Percentiles rank a stretch among this genome's conserved stretches.
These are phyloP conservation scores for Ogataea wickerhamii DNA, from an alignment of 805 yeast genomes.

Conservation along the genomic window DNA sequence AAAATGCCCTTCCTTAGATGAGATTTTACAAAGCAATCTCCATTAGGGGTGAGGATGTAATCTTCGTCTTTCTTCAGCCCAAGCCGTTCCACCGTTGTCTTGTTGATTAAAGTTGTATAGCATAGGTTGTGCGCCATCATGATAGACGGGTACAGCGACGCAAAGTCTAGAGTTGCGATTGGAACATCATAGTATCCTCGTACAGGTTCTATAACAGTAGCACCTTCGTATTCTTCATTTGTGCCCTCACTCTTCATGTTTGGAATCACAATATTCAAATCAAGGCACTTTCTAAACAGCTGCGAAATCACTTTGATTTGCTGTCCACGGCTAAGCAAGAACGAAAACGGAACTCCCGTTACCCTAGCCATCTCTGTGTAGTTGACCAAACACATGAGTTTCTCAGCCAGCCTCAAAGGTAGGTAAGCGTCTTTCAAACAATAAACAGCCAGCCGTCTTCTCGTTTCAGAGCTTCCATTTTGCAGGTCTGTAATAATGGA, in stretches of 20 bases:
- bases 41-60: slow-evolving; percentile 85
- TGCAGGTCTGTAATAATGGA: slow-evolving; percentile 93
- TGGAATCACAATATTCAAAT: slow-evolving; percentile 85
- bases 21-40: slow-evolving; percentile 81
- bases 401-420: slow-evolving; percentile 83
- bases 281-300: slow-evolving; percentile 85
- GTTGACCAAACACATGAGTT: slow-evolving; percentile 92
- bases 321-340: slow-evolving; percentile 86
- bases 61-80: slow-evolving; percentile 67
- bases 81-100: slow-evolving; percentile 62
- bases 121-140: slow-evolving; percentile 99
- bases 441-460: slow-evolving; percentile 93
- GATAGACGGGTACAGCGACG: slow-evolving; percentile 94
- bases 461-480: slow-evolving; percentile 86
- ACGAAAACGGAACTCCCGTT: slow-evolving; percentile 96
- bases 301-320: slow-evolving; percentile 97
- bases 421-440: slow-evolving; percentile 95
- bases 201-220: slow-evolving; percentile 95
- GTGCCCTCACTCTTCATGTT: slow-evolving; percentile 79
- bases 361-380: slow-evolving; percentile 99
- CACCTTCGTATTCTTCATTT: slow-evolving; percentile 96
- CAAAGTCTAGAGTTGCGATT: slow-evolving; percentile 96
- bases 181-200: slow-evolving; percentile 97
- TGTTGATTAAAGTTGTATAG: slow-evolving; percentile 81
- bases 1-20: slow-evolving; percentile 74